phyloP scores from a whole-genome alignment of 208 protist genomes.

The Leishmania tarentolae region DNA sequence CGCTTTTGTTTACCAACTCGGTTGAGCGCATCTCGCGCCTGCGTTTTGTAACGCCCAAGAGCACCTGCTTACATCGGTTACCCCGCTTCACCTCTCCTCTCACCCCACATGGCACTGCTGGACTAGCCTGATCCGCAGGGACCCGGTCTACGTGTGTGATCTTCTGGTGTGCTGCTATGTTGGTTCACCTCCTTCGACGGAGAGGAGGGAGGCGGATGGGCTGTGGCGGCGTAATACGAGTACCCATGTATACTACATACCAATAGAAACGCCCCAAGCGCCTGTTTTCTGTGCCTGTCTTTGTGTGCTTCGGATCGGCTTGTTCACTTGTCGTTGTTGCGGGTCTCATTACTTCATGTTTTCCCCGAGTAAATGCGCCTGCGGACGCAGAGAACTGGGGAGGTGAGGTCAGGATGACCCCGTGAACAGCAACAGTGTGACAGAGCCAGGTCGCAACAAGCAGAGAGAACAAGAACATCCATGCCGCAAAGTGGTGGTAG shows the following conservation, averaged over 20 bases:
- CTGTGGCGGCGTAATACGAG: neutral
- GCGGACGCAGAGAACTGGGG: neutral
- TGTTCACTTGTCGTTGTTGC: neutral
- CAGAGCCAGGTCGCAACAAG: neutral
- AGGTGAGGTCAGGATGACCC: neutral
- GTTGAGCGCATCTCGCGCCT: too few species aligned
- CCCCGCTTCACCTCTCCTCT: neutral
- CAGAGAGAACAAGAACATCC: neutral
- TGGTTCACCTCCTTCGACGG: neutral
- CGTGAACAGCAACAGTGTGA: neutral
- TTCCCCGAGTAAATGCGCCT: neutral
- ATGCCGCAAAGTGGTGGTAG: neutral
- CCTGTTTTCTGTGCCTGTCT: neutral
- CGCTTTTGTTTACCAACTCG: neutral
- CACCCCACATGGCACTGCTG: neutral
- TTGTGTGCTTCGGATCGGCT: neutral
- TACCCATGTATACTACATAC: neutral
- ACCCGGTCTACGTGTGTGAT: neutral
- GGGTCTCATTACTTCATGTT: neutral
- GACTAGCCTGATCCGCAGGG: neutral
- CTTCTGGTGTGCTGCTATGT: neutral
- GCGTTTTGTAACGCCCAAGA: constrained; percentile 1
- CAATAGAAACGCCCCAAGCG: neutral
- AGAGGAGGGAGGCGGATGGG: neutral
- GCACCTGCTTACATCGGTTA: constrained; percentile 11